Percentiles rank a stretch among this genome's conserved stretches.
phyloP scores from a whole-genome alignment of 2,329 filamentous ascomycete genomes.

The Fusarium sp. region DNA sequence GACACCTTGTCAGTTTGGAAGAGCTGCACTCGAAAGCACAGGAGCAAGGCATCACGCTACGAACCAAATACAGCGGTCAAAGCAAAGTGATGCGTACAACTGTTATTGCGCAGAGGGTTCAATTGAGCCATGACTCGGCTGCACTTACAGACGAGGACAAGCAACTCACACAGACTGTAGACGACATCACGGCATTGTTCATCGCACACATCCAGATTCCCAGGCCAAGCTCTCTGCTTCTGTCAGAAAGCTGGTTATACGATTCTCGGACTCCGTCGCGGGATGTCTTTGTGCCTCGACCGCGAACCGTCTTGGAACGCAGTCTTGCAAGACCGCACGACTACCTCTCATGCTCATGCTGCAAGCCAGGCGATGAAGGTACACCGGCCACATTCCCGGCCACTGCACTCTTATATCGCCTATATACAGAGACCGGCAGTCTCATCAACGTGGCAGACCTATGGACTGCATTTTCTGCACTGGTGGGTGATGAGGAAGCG shows the following conservation, averaged over 20 bases:
- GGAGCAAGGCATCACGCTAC: constrained; percentile 63
- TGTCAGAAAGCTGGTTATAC: constrained; percentile 81
- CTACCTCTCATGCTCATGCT: constrained; percentile 80
- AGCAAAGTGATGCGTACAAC: constrained; percentile 78
- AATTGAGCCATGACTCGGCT: constrained; percentile 79
- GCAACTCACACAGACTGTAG: constrained; percentile 74
- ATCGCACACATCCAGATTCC: constrained; percentile 40
- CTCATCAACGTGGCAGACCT: constrained; percentile 84
- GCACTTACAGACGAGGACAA: constrained; percentile 76
- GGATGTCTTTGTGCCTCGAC: constrained; percentile 79
- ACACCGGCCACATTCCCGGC: constrained; percentile 72
- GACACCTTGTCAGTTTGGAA: constrained; percentile 59
- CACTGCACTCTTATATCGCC: constrained; percentile 78
- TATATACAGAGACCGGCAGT: constrained; percentile 80
- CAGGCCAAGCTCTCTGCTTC: constrained; percentile 58
- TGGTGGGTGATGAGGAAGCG: constrained; percentile 59
- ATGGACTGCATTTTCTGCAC: constrained; percentile 79
- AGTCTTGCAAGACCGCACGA: constrained; percentile 79
- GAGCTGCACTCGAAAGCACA: constrained; percentile 59
- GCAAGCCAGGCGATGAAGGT: constrained; percentile 60
- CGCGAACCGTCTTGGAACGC: constrained; percentile 76
- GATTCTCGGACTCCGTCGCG: constrained; percentile 75
- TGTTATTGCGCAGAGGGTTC: constrained; percentile 82
- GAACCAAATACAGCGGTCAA: constrained; percentile 80
- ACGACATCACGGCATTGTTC: constrained; percentile 54